Base-by-base conservation (phyloP, 352 stramenopile species). In the Phytophthora citricola region DNA sequence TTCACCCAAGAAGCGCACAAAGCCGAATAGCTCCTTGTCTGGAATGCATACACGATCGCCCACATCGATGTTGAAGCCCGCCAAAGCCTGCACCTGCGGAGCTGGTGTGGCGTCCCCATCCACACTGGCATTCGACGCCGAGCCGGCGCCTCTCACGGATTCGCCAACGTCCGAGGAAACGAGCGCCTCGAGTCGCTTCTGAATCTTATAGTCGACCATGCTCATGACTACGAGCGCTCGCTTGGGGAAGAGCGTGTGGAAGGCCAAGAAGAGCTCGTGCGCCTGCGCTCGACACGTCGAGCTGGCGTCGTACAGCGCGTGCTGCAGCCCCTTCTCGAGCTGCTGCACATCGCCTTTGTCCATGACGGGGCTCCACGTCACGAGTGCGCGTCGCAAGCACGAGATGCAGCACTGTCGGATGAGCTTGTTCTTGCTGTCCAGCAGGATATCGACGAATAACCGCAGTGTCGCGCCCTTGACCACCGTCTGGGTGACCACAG, bases 341-440 rank as follows among this genome's bases (percentile, higher is more conserved):
- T 93, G 83, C 67, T 92, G 82, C 40, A 95, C 83, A 64, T 95
- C 87, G 50, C 61, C 79, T 60, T 91, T 92, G 66, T 95, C 87
- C 48, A 94, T 74, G 40, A 94, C 64, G 15, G 76, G 55, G 70
- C 84, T 95, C 87, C 87, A 95, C 14, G 78, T 63, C 15, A 71
- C 57, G 14, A 93, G 69, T 12, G 69, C 67, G 29, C 79, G 76
- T 15, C 75, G 80, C 15, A 94, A 54, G 66, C 80, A 79, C 27
- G 71, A 79, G 70, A 94, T 85, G 59, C 87, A 95, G 69, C 76
- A 85, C 15, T 88, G 66, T 22, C 87, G 85, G 57, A 95, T 93
- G 60, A 83, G 67, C 48, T 93, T 92, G 73, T 90, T 94, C 69
- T 93, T 94, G 71, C 73, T 92, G 43, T 92, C 83, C 15, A 90